These are phyloP conservation scores for Calonectria pauciramosa DNA, from an alignment of 2,329 filamentous ascomycete species.

Conservation along the genomic window DNA sequence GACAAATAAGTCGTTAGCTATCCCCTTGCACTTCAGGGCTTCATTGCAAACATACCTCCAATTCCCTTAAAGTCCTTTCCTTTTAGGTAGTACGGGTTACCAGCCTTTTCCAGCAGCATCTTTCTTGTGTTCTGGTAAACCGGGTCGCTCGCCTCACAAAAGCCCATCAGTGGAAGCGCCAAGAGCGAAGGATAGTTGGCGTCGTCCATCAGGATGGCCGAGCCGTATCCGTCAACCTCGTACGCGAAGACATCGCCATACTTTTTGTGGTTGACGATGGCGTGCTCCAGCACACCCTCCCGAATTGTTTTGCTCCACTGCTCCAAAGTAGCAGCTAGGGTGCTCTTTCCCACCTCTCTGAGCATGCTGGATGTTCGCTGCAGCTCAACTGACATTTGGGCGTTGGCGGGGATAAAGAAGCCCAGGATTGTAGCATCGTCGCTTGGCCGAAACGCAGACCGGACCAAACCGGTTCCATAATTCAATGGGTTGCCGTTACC, in stretches of 20 bases:
- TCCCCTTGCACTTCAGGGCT: no score
- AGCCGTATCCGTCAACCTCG: conserved; percentile 90
- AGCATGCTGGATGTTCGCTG: conserved; percentile 80
- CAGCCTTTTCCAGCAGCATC: conserved; percentile 78
- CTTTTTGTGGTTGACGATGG: conserved; percentile 80
- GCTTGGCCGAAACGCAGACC: conserved; percentile 93
- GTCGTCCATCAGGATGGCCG: conserved; percentile 88
- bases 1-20: conserved; percentile 24
- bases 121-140: conserved; percentile 90
- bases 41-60: conserved; percentile 72
- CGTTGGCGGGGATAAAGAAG: conserved; percentile 95
- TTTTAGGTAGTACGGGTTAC: conserved; percentile 90
- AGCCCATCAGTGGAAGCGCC: conserved; percentile 83
- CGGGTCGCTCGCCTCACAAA: conserved; percentile 73
- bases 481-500: conserved; percentile 95
- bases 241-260: conserved; percentile 88
- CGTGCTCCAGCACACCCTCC: conserved; percentile 86
- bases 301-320: conserved; percentile 74
- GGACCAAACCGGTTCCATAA: conserved; percentile 84
- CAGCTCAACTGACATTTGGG: conserved; percentile 94
- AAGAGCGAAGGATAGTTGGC: conserved; percentile 88
- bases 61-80: conserved; percentile 88
- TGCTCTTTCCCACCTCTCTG: conserved; percentile 68
- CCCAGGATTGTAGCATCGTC: conserved; percentile 96
- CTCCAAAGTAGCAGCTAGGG: conserved; percentile 68